Evolutionary conservation across 78 protist genomes (phyloP), one percentile per base, ranked within the genome.

Genomic region (Polysphondylium violaceum): DNA sequence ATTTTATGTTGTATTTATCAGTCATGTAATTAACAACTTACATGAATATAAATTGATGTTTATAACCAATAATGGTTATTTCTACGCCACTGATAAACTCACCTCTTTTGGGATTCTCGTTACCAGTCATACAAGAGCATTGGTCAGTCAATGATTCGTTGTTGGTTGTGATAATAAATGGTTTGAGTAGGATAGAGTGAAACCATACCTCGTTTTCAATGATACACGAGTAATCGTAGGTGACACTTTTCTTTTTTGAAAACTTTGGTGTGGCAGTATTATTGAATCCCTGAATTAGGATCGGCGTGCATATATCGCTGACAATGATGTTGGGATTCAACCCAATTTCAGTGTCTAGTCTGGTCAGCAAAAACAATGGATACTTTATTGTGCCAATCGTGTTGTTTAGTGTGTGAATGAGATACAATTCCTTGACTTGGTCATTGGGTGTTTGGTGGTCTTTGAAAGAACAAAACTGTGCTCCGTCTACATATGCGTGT

Each of bases 301-400:
- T 40, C 11, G 77, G 77, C n/a, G 2, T 31, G 50, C 77, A 71
- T 50, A 71, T n/a, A n/a, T n/a, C n/a, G n/a, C n/a, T n/a, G n/a
- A n/a, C n/a, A n/a, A n/a, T n/a, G n/a, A n/a, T n/a, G n/a, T n/a
- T n/a, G n/a, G n/a, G n/a, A n/a, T n/a, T n/a, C n/a, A n/a, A n/a
- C n/a, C n/a, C n/a, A n/a, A n/a, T n/a, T n/a, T n/a, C n/a, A n/a
- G n/a, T n/a, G n/a, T n/a, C n/a, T n/a, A n/a, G n/a, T n/a, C n/a
- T n/a, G n/a, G n/a, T n/a, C n/a, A n/a, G n/a, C n/a, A n/a, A n/a
- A n/a, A n/a, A n/a, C n/a, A n/a, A n/a, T n/a, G n/a, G n/a, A n/a
- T n/a, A n/a, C n/a, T n/a, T n/a, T n/a, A n/a, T n/a, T n/a, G n/a
- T n/a, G n/a, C n/a, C n/a, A n/a, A n/a, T n/a, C n/a, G n/a, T n/a